Base-by-base conservation (phyloP, 176 grass and related monocot species). In the bread wheat (Triticum aestivum) region DNA sequence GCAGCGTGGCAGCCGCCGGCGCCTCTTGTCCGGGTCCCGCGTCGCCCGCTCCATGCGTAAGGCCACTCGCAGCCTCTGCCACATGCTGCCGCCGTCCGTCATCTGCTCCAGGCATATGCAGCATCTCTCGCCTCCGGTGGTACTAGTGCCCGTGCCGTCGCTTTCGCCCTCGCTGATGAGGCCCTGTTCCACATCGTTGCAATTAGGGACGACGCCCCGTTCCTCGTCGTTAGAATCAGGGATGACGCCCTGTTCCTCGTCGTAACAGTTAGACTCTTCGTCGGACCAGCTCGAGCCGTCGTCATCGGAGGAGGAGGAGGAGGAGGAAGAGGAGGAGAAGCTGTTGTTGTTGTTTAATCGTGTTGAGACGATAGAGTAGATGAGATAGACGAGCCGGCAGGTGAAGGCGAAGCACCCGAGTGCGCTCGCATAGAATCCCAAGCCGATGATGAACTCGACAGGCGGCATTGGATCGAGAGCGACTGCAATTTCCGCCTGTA, bases 91-190 rank as follows among this genome's bases (percentile, higher is more conserved):
- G 68, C 0, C 69, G 5, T 14, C 71, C 1, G n/a, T 41, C n/a
- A 74, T 74, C 71, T 74, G 71, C 71, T 27, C 71, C 65, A 80
- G 67, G 24, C 85, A 87, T 72, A 80, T 51, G 44, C 33, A 32
- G 26, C 77, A 65, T 5, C 42, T 13, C 1, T 47, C 41, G 18
- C 17, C 34, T 4, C 29, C 34, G 26, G 14, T 52, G 0, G 14
- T 6, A 17, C 29, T 63, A 0, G 21, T 30, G 8, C 8, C 24
- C 24, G 8, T 11, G 44, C 13, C 73, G 11, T 27, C 47, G 14
- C n/a, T 32, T 9, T 69, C 21, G 5, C 27, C 20, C 32, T 38
- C 74, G 21, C 61, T n/a, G 21, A 23, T 3, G 8, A 17, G 6
- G 21, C 17, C 2, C 2, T 2, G 2, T 21, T 58, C 52, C 52